A percentile compares a stretch with the other conserved stretches of the same genome.
Conservation (phyloP, 306 rosid species). For the Astragalus membranaceus region DNA sequence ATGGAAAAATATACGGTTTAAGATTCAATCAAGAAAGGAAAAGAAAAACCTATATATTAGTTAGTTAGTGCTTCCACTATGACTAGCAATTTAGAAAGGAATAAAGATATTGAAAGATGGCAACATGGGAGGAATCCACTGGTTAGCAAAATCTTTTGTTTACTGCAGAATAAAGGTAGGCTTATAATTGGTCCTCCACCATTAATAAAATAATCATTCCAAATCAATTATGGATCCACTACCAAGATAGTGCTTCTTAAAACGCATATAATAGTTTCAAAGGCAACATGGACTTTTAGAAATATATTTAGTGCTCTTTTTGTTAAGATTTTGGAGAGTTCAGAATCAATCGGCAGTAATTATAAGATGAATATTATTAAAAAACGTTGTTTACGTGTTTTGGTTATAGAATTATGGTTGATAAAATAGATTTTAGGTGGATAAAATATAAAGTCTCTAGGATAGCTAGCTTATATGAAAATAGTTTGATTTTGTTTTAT, state of each 20-base stretch:
- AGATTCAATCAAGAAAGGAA: neutral
- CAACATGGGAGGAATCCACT: constrained; percentile 20
- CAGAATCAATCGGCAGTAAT: no score
- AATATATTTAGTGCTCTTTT: no score
- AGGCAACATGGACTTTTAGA: constrained; percentile 15
- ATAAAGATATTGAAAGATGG: constrained; percentile 11
- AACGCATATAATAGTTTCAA: constrained; percentile 21
- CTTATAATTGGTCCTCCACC: constrained; percentile 26
- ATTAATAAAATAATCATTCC: constrained; percentile 31
- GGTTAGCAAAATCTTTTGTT: neutral
- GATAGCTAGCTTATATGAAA: no score
- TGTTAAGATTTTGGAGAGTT: no score
- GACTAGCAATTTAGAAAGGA: constrained; percentile 13
- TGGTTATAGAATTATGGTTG: no score
- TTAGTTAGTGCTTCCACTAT: constrained; percentile 23
- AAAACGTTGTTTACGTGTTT: no score
- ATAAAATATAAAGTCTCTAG: no score
- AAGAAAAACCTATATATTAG: neutral
- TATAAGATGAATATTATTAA: no score
- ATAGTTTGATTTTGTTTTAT: no score
- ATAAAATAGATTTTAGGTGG: no score
- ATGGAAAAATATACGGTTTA: neutral
- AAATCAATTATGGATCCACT: constrained; percentile 22
- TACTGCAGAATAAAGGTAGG: constrained; percentile 17
- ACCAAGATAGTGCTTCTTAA: constrained; percentile 28